Evolutionary conservation across 768 basidiomycete species (phyloP), one percentile per base, ranked within the genome.

Genomic region (Lentinula sp.): DNA sequence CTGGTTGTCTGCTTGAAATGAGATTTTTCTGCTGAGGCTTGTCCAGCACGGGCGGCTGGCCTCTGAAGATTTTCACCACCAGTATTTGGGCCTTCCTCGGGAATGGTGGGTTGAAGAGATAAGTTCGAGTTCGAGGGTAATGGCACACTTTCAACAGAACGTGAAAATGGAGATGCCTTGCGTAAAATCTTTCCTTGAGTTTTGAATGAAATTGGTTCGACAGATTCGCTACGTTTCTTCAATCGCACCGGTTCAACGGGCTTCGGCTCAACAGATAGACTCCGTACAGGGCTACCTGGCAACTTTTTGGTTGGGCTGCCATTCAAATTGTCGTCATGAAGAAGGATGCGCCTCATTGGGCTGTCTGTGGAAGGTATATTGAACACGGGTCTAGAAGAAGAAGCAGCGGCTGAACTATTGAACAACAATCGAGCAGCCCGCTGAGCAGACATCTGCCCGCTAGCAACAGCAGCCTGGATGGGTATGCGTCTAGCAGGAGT

Each of bases 401-500:
- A 64, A 66, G 65, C 63, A n/a, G 60, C 65, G 10, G 71, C 72
- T 37, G 69, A 61, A 15, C 42, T 61, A 9, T 60, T 58, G 49
- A 11, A 40, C 49, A 73, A 70, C 13, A 78, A 65, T 28, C 75
- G 76, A 42, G 70, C 68, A 4, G 74, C 74, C 64, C 81, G 84
- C 62, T 77, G 73, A 2, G 80, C 74, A 0, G 84, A 84, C 21
- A 81, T 67, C 59, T 78, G 78, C 4, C 83, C 83, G 48, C 79
- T 75, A 7, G 74, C 71, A 61, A 84, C 71, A 2, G 80, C 83
- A 63, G 84, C 71, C 42, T 77, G 71, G 5, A 88, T 77, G 15
- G 82, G 81, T 53, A 90, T 80, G 61, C 88, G 79, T 51, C 83
- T 81, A 2, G 88, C 87, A 43, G 88, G 88, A 4, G 87, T 85